Percentiles rank a stretch among this genome's conserved stretches.
Evolutionary conservation across 1,284 basidiomycete genomes (phyloP).

Genomic region (Volvariella surrecta): DNA sequence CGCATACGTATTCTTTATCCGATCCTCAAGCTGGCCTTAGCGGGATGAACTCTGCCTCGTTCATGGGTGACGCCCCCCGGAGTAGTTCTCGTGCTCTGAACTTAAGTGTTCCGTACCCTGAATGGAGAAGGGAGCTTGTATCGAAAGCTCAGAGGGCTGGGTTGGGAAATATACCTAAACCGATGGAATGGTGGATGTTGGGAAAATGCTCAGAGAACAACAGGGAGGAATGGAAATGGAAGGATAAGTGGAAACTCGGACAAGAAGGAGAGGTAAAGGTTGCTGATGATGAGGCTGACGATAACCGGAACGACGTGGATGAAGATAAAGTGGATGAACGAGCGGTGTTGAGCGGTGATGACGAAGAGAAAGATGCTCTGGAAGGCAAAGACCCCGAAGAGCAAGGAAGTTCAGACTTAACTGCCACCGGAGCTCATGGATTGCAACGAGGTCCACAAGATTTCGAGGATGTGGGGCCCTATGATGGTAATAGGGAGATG

Average conservation of each 20-base stretch:
- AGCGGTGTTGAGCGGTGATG: background rate
- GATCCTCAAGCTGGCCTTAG: too few relatives aligned
- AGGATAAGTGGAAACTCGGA: conserved; percentile 1
- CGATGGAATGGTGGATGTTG: conserved; percentile 39
- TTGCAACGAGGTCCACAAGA: background rate
- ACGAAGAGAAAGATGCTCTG: background rate
- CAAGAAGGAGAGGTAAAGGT: background rate
- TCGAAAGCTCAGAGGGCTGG: conserved; percentile 45
- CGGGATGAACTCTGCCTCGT: too few relatives aligned
- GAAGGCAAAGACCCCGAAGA: background rate
- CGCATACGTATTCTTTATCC: too few relatives aligned
- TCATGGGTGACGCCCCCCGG: too few relatives aligned
- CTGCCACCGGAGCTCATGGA: background rate
- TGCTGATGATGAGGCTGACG: conserved; percentile 2
- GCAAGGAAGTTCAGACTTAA: background rate
- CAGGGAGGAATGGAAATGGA: conserved; percentile 2
- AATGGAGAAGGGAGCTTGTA: conserved; percentile 45
- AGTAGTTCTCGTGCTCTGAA: too few relatives aligned
- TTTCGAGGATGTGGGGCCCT: conserved; percentile 4
- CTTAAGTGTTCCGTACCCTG: conserved; percentile 41
- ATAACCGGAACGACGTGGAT: conserved; percentile 1
- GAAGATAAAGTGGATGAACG: background rate
- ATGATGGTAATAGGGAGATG: too few relatives aligned
- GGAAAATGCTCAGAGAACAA: conserved; percentile 4
- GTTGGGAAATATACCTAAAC: conserved; percentile 42